Evolutionary conservation across 805 yeast species (phyloP).

Genomic region (Monosporozyma unispora): DNA sequence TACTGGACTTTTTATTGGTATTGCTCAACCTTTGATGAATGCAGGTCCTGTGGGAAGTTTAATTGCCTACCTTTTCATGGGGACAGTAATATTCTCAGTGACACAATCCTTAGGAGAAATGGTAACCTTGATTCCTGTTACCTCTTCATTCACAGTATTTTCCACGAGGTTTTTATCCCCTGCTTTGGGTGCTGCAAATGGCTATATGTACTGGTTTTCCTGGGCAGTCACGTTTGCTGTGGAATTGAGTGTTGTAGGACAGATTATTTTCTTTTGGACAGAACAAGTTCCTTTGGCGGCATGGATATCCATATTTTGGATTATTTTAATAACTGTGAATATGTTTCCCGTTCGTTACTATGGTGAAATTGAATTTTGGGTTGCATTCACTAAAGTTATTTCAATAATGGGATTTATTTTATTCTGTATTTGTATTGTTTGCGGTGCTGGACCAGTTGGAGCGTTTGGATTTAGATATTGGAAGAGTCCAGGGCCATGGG

Average conservation of each 20-base stretch:
- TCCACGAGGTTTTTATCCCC: constrained; percentile 56
- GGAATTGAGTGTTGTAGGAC: constrained; percentile 60
- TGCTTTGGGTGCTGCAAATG: constrained; percentile 58
- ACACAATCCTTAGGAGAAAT: constrained; percentile 68
- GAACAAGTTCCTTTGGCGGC: constrained; percentile 55
- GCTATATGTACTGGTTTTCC: constrained; percentile 62
- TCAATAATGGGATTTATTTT: constrained; percentile 58
- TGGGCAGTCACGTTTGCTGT: constrained; percentile 67
- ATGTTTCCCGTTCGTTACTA: constrained; percentile 55
- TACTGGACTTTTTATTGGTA: constrained; percentile 60
- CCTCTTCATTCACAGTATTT: constrained; percentile 55
- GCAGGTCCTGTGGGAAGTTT: constrained; percentile 51
- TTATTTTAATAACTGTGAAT: constrained; percentile 41
- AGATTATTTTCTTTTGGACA: constrained; percentile 53
- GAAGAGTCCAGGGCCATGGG: constrained; percentile 69
- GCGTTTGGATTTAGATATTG: constrained; percentile 67
- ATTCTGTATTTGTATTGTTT: constrained; percentile 54
- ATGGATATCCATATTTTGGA: constrained; percentile 57
- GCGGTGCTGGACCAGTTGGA: constrained; percentile 57
- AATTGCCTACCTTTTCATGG: constrained; percentile 53
- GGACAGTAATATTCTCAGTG: constrained; percentile 50
- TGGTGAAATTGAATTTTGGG: constrained; percentile 68
- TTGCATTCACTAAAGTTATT: constrained; percentile 50
- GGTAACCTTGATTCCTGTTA: constrained; percentile 65
- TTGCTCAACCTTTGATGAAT: constrained; percentile 6